Evolutionary conservation across 164 flowering plant genomes (phyloP).

Genomic region (Macadamia tetraphylla): DNA sequence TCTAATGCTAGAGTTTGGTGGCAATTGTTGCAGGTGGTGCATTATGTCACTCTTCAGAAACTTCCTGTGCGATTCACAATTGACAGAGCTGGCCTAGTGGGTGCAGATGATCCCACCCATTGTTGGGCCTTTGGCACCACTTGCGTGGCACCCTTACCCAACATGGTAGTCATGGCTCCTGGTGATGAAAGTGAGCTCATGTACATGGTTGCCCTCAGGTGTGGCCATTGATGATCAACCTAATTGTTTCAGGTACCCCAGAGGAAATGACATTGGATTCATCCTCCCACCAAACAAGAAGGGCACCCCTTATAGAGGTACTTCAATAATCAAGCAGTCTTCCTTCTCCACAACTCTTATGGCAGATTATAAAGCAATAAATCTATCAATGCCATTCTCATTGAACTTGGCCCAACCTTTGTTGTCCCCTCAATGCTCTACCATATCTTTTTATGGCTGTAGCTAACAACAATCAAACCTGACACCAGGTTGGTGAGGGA

Average conservation of each 20-base stretch:
- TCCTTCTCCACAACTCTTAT: conserved; percentile 20
- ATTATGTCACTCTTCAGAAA: conserved; percentile 91
- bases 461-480: conserved; percentile 29
- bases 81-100: conserved; percentile 90
- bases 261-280: conserved; percentile 80
- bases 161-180: conserved; percentile 98
- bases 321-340: conserved; percentile 10
- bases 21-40: conserved; percentile 56
- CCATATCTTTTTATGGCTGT: no score
- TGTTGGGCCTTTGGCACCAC: conserved; percentile 93
- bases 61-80: conserved; percentile 86
- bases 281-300: conserved; percentile 59
- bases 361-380: no score
- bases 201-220: conserved; percentile 90
- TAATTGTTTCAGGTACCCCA: conserved; percentile 84
- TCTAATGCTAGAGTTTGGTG: conserved; percentile 23
- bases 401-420: no score
- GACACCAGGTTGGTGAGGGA: conserved; percentile 36
- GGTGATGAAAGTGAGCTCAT: conserved; percentile 87
- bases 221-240: conserved; percentile 83
- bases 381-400: no score
- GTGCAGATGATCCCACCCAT: conserved; percentile 97
- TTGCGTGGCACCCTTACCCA: conserved; percentile 92
- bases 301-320: conserved; percentile 76
- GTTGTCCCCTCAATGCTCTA: no score